Conservation (phyloP, 345 rosid genomes). For the Ceriops zippeliana region DNA sequence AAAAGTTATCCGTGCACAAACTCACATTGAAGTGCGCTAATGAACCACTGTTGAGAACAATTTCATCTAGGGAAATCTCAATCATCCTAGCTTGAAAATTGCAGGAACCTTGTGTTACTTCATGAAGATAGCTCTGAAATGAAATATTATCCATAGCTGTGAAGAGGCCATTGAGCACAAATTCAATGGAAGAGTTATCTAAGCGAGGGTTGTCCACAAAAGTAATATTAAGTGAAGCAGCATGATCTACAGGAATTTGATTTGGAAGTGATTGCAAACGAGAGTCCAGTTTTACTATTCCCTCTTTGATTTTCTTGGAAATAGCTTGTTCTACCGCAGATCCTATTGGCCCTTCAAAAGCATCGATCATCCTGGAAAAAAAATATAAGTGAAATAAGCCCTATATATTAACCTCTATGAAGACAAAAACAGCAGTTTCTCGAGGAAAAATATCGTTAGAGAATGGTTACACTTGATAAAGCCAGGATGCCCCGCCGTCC, state of each 20-base stretch:
- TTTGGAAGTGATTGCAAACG: conserved; percentile 65
- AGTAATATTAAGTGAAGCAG: conserved; percentile 59
- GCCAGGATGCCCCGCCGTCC: conserved; percentile 86
- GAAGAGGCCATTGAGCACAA: conserved; percentile 54
- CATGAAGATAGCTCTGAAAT: conserved; percentile 14
- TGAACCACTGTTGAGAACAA: conserved; percentile 59
- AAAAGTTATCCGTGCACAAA: conserved; percentile 9
- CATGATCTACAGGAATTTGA: conserved; percentile 36
- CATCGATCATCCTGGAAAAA: conserved; percentile 51
- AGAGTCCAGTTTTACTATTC: conserved; percentile 53
- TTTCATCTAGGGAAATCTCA: conserved; percentile 46
- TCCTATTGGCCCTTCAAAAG: conserved; percentile 49
- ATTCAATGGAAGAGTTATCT: conserved; percentile 45
- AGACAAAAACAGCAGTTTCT: not conserved
- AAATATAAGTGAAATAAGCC: not conserved
- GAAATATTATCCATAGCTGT: conserved; percentile 23
- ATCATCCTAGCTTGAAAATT: conserved; percentile 41
- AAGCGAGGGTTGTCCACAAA: conserved; percentile 47
- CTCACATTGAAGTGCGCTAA: conserved; percentile 68
- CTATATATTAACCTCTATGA: not conserved
- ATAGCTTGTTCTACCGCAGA: conserved; percentile 52
- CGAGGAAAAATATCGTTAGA: not conserved
- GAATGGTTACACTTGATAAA: conserved; percentile 61
- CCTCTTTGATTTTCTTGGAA: conserved; percentile 47
- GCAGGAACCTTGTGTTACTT: conserved; percentile 19